Evolutionary conservation across 805 yeast species (phyloP).

Genomic region (Barnettozyma populi): DNA sequence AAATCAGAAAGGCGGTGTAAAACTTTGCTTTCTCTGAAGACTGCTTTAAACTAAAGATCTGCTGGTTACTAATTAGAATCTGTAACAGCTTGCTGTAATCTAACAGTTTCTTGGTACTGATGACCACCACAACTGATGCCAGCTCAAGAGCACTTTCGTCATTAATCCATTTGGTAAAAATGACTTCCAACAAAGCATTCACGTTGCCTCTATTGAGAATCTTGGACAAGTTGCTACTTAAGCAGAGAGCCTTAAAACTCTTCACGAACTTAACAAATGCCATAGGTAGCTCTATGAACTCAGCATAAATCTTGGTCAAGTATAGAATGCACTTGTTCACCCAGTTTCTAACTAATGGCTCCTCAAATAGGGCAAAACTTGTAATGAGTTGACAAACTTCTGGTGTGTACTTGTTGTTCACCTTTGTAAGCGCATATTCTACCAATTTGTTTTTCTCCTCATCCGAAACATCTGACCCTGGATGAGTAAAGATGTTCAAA

Average conservation of each 20-base stretch:
- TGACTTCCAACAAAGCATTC: conserved; percentile 62
- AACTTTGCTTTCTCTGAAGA: conserved; percentile 29
- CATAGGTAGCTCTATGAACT: conserved; percentile 27
- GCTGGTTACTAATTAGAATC: conserved; percentile 50
- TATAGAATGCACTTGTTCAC: conserved; percentile 50
- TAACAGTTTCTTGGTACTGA: conserved; percentile 32
- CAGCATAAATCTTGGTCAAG: conserved; percentile 61
- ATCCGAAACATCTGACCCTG: conserved; percentile 6
- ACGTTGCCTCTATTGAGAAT: conserved; percentile 40
- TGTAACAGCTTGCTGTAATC: conserved; percentile 55
- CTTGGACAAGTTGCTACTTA: conserved; percentile 31
- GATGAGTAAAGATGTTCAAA: conserved; percentile 22
- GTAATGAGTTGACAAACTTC: conserved; percentile 25
- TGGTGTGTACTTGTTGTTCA: conserved; percentile 27
- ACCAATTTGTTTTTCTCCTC: conserved; percentile 25
- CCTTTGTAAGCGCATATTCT: conserved; percentile 24
- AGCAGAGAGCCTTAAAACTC: conserved; percentile 29
- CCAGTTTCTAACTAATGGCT: conserved; percentile 38
- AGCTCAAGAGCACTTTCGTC: conserved; percentile 40
- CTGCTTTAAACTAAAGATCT: conserved; percentile 30
- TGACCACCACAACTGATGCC: conserved; percentile 33
- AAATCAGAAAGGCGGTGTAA: conserved; percentile 42
- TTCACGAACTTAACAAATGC: conserved; percentile 31
- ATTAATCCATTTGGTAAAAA: conserved; percentile 46
- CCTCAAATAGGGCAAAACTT: conserved; percentile 12